Conservation (phyloP, 805 yeast genomes). For the Kurtzmaniella fragi region DNA sequence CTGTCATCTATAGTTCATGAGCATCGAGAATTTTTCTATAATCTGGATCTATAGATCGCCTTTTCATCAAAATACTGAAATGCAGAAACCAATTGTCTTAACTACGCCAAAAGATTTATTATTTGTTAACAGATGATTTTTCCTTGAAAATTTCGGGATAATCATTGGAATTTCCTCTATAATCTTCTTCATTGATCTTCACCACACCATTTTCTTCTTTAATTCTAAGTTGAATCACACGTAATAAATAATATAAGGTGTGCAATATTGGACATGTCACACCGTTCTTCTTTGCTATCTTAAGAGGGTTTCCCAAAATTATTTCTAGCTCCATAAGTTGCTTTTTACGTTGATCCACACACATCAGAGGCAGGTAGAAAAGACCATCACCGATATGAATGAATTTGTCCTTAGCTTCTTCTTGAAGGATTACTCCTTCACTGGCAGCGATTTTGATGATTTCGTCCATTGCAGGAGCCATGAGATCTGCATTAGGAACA, state of each 20-base stretch:
- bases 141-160: conserved; percentile 12
- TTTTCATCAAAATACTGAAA: too few relatives aligned
- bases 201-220: conserved; percentile 51
- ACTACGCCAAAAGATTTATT: too few relatives aligned
- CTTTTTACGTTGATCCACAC: conserved; percentile 30
- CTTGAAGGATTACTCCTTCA: conserved; percentile 56
- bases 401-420: conserved; percentile 43
- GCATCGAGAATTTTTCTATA: too few relatives aligned
- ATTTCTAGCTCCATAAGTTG: conserved; percentile 37
- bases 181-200: conserved; percentile 19
- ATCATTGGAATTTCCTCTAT: conserved; percentile 14
- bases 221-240: conserved; percentile 55
- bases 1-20: too few relatives aligned
- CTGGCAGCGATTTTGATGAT: conserved; percentile 61
- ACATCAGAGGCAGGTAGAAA: conserved; percentile 40
- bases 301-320: conserved; percentile 35
- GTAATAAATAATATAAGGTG: conserved; percentile 53
- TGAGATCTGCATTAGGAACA: conserved; percentile 23
- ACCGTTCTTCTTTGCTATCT: conserved; percentile 33
- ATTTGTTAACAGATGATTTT: conserved; percentile 1
- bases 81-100: too few relatives aligned
- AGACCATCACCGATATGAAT: conserved; percentile 44
- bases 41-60: too few relatives aligned
- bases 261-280: conserved; percentile 54
- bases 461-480: conserved; percentile 64